Evolutionary conservation across 192 early-diverging fungal species (phyloP).

Genomic region (Entomortierella parvispora): DNA sequence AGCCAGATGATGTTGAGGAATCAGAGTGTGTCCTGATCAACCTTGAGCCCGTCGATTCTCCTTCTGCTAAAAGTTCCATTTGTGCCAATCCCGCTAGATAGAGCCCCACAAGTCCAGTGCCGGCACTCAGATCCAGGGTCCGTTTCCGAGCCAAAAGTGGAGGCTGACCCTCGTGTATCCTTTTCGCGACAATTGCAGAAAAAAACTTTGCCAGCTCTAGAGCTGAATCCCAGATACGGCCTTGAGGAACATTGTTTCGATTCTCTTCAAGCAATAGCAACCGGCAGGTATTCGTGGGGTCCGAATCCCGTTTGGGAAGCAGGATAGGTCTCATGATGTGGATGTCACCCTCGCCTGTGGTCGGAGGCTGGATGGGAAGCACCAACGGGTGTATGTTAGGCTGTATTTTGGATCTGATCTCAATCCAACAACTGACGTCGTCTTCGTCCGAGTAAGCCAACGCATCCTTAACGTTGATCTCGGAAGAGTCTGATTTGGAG

Average conservation of each 20-base stretch:
- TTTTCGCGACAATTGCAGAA: too few species aligned
- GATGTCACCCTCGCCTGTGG: too few species aligned
- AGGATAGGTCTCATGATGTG: conserved; percentile 5
- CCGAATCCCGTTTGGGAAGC: background rate
- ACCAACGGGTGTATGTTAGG: too few species aligned
- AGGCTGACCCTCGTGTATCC: background rate
- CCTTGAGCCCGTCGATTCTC: too few species aligned
- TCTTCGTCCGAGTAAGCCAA: background rate
- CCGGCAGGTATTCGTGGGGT: background rate
- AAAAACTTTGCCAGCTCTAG: conserved; percentile 7
- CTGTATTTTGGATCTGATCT: background rate
- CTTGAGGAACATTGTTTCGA: conserved; percentile 58
- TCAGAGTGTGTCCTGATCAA: background rate
- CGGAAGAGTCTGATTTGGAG: background rate
- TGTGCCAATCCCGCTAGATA: conserved; percentile 48
- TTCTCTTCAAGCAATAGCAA: conserved; percentile 41
- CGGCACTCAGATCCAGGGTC: conserved; percentile 61
- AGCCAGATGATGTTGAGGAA: background rate
- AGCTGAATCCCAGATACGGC: conserved; percentile 64
- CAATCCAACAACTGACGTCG: conserved; percentile 1
- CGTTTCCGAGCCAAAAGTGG: conserved; percentile 46
- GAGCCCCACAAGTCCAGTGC: conserved; percentile 58
- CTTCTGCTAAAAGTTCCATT: conserved; percentile 3
- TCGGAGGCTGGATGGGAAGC: too few species aligned
- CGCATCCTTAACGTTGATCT: background rate